Percentiles rank a stretch among this genome's conserved stretches.
phyloP scores from a whole-genome alignment of 2,329 filamentous ascomycete genomes.

The Diaporthe sp. region DNA sequence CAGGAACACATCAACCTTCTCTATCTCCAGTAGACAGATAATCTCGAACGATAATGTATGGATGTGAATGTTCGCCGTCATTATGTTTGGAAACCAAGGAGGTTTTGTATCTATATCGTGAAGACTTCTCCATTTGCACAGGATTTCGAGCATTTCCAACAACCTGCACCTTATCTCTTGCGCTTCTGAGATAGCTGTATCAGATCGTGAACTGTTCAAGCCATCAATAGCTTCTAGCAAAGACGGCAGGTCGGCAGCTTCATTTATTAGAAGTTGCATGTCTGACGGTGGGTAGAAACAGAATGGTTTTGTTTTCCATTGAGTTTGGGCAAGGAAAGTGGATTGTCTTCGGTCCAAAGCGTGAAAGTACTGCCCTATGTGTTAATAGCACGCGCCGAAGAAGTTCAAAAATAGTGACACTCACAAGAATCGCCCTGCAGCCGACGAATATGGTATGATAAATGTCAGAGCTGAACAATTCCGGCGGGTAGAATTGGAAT shows the following conservation, averaged over 20 bases:
- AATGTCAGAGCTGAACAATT: slow-evolving; percentile 4
- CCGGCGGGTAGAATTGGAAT: not conserved
- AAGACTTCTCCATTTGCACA: not conserved
- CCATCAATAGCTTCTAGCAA: not conserved
- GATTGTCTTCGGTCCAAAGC: not conserved
- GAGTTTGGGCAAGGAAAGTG: not conserved
- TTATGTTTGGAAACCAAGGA: not conserved
- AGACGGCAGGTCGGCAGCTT: not conserved
- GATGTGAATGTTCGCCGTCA: not conserved
- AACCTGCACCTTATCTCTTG: not conserved
- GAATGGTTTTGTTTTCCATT: not conserved
- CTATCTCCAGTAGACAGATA: not conserved
- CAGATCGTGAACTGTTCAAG: not conserved
- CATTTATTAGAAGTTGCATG: not conserved
- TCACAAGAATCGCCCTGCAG: not conserved
- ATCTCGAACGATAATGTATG: not conserved
- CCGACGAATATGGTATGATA: slow-evolving; percentile 13
- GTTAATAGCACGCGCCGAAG: not conserved
- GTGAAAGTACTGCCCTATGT: not conserved
- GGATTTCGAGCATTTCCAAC: not conserved
- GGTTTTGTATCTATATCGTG: not conserved
- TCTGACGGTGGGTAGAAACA: not conserved
- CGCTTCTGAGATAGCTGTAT: not conserved
- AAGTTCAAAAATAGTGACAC: not conserved
- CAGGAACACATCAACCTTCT: not conserved